Conservation (phyloP, 176 grass and related monocot genomes). For the Musa troglodytarum region DNA sequence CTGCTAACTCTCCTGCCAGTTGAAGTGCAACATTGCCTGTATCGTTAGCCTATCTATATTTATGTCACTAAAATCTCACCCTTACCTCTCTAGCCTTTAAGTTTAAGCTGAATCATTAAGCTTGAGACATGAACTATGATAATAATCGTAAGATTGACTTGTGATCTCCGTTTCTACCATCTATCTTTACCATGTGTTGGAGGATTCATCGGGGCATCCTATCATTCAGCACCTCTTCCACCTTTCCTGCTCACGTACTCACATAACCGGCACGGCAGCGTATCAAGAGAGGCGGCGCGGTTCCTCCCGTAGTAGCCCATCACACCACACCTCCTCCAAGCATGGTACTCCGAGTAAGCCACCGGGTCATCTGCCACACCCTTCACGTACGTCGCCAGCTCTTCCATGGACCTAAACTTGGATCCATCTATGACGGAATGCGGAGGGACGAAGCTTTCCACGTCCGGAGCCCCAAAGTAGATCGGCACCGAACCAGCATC, state of each 20-base stretch:
- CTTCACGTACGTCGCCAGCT: conserved; percentile 69
- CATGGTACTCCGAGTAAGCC: conserved; percentile 82
- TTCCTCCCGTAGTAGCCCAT: conserved; percentile 65
- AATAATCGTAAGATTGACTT: too few species aligned
- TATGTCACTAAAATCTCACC: too few species aligned
- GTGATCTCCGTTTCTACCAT: too few species aligned
- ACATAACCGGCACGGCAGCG: conserved; percentile 73
- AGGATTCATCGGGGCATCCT: too few species aligned
- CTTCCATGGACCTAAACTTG: conserved; percentile 58
- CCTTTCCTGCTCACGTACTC: conserved; percentile 65
- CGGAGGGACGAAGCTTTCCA: conserved; percentile 79
- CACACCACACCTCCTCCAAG: conserved; percentile 77
- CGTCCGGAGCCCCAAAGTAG: conserved; percentile 84
- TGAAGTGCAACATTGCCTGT: too few species aligned
- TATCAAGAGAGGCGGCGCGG: conserved; percentile 73
- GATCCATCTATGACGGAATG: conserved; percentile 83
- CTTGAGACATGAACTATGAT: too few species aligned
- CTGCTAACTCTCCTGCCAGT: too few species aligned
- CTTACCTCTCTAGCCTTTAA: too few species aligned
- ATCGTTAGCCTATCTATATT: too few species aligned
- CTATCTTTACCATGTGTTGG: too few species aligned
- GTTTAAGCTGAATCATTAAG: too few species aligned
- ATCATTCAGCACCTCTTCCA: conserved; percentile 34
- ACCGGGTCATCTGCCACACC: conserved; percentile 60
- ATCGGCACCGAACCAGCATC: conserved; percentile 82